Conservation (phyloP, 106 monocot genomes). For the Acanthochlamys bracteata region DNA sequence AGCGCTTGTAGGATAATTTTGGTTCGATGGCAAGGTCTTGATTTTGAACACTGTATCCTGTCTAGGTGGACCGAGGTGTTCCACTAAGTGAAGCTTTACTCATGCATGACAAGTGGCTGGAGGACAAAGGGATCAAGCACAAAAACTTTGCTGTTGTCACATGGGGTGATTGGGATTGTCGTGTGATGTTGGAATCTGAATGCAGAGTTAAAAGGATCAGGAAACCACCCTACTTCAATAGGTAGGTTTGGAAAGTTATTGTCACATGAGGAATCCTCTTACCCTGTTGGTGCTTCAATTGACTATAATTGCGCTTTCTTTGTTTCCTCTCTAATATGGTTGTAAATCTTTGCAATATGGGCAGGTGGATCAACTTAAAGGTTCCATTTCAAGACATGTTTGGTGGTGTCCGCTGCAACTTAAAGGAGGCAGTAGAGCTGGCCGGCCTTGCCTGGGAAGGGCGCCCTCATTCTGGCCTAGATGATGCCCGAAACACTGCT, state of each 20-base stretch:
- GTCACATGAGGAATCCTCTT: background rate
- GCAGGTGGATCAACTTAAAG: conserved; percentile 96
- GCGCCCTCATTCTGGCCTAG: conserved; percentile 86
- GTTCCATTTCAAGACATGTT: conserved; percentile 79
- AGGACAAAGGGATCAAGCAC: conserved; percentile 84
- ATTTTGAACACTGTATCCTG: conserved; percentile 9
- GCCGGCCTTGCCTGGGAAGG: conserved; percentile 88
- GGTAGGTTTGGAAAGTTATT: conserved; percentile 20
- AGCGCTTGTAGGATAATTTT: background rate
- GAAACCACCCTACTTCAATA: conserved; percentile 91
- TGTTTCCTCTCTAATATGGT: background rate
- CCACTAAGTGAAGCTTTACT: conserved; percentile 77
- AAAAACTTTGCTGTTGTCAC: conserved; percentile 89
- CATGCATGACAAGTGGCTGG: conserved; percentile 97
- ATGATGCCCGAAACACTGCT: conserved; percentile 94
- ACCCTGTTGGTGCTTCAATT: conserved; percentile 3
- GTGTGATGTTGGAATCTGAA: conserved; percentile 87
- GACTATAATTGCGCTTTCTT: background rate
- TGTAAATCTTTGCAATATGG: background rate
- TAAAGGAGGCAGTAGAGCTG: conserved; percentile 79
- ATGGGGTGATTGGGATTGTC: conserved; percentile 95
- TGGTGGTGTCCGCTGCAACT: conserved; percentile 64
- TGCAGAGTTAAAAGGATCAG: conserved; percentile 83
- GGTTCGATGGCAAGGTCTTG: background rate
- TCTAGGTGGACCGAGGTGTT: conserved; percentile 88